These are phyloP conservation scores for Candida albicans DNA, from an alignment of 1,139 yeast genomes.

Conservation along the genomic window DNA sequence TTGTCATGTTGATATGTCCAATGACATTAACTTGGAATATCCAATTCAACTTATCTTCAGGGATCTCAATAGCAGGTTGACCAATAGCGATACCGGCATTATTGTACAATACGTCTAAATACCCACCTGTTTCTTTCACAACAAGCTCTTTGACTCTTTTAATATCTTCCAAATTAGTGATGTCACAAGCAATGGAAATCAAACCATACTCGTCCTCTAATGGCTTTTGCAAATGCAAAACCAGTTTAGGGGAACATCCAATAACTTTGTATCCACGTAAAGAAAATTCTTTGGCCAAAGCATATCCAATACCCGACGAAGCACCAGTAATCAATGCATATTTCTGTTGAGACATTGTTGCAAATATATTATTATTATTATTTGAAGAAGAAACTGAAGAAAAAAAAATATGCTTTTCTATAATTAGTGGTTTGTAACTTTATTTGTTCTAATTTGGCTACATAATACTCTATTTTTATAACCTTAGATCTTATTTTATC, in stretches of 20 bases:
- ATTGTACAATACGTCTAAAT: constrained; percentile 33
- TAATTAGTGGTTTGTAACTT: too few species aligned
- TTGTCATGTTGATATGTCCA: constrained; percentile 41
- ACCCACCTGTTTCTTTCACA: constrained; percentile 26
- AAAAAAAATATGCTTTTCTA: too few species aligned
- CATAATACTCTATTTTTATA: too few species aligned
- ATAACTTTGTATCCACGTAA: constrained; percentile 36
- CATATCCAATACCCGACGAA: constrained; percentile 42
- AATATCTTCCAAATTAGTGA: constrained; percentile 30
- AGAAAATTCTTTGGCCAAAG: constrained; percentile 27
- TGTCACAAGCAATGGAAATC: constrained; percentile 33
- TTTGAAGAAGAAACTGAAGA: too few species aligned
- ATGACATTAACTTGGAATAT: constrained; percentile 36
- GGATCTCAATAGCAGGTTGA: constrained; percentile 35
- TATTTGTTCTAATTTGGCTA: too few species aligned
- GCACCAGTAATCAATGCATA: constrained; percentile 42
- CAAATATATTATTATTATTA: not conserved
- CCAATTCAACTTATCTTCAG: constrained; percentile 23
- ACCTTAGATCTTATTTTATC: too few species aligned
- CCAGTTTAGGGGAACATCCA: constrained; percentile 30
- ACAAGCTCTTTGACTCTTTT: constrained; percentile 24
- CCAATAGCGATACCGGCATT: constrained; percentile 35
- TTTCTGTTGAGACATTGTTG: constrained; percentile 7
- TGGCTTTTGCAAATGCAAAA: constrained; percentile 27
- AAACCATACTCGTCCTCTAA: constrained; percentile 30